Evolutionary conservation across 2,329 filamentous ascomycete species (phyloP).

Genomic region (Exophiala viscosa): DNA sequence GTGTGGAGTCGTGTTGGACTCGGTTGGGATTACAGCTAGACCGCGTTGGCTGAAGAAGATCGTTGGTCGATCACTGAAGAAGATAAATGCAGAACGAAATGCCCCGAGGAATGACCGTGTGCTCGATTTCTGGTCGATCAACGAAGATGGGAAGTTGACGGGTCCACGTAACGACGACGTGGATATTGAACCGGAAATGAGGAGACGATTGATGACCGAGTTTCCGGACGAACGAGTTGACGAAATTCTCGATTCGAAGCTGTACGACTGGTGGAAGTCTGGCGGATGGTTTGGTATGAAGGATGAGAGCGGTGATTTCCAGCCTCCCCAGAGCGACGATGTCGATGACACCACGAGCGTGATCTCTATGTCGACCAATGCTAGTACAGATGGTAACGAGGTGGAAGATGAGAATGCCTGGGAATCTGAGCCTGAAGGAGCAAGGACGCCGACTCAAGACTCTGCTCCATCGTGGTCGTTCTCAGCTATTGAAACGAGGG

Average conservation of each 20-base stretch:
- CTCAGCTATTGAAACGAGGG: slow-evolving; percentile 29
- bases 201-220: slow-evolving; percentile 53
- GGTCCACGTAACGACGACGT: slow-evolving; percentile 61
- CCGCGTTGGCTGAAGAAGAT: slow-evolving; percentile 59
- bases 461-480: slow-evolving; percentile 43
- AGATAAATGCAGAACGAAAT: slow-evolving; percentile 24
- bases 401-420: slow-evolving; percentile 48
- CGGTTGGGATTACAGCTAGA: slow-evolving; percentile 57
- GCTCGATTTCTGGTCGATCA: slow-evolving; percentile 53
- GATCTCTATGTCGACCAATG: slow-evolving; percentile 60
- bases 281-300: slow-evolving; percentile 81
- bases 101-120: slow-evolving; percentile 27
- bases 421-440: slow-evolving; percentile 48
- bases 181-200: slow-evolving; percentile 78
- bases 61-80: slow-evolving; percentile 30
- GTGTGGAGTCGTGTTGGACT: slow-evolving; percentile 52
- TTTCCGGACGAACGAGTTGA: slow-evolving; percentile 37
- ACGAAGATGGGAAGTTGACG: slow-evolving; percentile 51
- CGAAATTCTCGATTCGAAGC: slow-evolving; percentile 66
- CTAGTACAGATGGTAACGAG: slow-evolving; percentile 44
- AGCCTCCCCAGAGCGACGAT: slow-evolving; percentile 52
- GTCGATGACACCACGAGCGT: slow-evolving; percentile 76
- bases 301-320: slow-evolving; percentile 77
- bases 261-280: slow-evolving; percentile 81
- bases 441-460: slow-evolving; percentile 69